phyloP scores from a whole-genome alignment of 2,329 filamentous ascomycete genomes.

The Purpureocillium takamizusanense region DNA sequence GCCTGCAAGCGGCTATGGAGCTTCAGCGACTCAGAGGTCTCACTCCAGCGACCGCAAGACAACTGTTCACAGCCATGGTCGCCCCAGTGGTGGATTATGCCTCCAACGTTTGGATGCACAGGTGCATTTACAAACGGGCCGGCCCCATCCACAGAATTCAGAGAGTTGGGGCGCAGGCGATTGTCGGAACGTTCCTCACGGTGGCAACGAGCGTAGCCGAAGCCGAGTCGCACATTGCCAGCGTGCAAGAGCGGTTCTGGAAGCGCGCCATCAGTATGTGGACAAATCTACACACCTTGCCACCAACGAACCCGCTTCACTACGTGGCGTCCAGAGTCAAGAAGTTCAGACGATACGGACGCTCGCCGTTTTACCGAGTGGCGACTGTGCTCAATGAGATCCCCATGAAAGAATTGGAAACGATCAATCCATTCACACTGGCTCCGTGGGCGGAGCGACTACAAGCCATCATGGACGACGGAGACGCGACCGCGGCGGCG shows the following conservation, averaged over 20 bases:
- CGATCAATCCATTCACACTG: conserved; percentile 5
- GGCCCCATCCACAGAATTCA: neutral
- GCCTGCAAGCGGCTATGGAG: conserved; percentile 12
- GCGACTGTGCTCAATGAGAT: conserved; percentile 1
- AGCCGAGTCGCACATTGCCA: conserved; percentile 11
- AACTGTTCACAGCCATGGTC: conserved; percentile 7
- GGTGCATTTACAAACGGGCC: neutral
- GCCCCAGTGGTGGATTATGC: conserved; percentile 7
- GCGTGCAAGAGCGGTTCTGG: conserved; percentile 8
- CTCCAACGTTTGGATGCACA: conserved; percentile 1
- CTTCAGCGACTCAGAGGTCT: conserved; percentile 7
- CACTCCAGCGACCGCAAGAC: neutral
- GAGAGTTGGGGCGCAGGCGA: neutral
- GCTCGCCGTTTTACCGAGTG: conserved; percentile 5
- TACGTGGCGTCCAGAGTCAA: neutral
- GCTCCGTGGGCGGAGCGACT: conserved; percentile 4
- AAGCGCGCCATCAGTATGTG: conserved; percentile 5
- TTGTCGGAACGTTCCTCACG: conserved; percentile 9
- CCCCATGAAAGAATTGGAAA: conserved; percentile 3
- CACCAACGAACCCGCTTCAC: conserved; percentile 3
- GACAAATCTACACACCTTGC: conserved; percentile 4
- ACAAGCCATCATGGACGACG: neutral
- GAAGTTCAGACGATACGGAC: conserved; percentile 2
- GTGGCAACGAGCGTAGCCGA: conserved; percentile 11
- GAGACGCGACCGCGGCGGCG: neutral